These are phyloP conservation scores for Xylaria sp. DNA, from an alignment of 495 filamentous ascomycete species.

Conservation along the genomic window DNA sequence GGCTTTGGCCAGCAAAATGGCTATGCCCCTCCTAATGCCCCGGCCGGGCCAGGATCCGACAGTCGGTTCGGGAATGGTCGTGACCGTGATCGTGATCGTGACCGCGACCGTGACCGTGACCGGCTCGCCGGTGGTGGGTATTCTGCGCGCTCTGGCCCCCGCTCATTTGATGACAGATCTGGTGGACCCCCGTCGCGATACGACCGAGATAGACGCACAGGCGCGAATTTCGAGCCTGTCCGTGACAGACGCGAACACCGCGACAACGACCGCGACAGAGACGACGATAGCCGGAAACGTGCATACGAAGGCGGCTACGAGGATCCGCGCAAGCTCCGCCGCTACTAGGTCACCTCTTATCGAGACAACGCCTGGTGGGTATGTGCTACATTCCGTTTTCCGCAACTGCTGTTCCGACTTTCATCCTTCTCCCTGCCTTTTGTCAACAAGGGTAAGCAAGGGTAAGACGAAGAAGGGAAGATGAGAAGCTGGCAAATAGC, in stretches of 20 bases:
- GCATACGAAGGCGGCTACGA: conserved; percentile 74
- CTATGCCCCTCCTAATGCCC: conserved; percentile 75
- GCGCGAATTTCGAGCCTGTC: conserved; percentile 74
- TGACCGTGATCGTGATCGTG: conserved; percentile 58
- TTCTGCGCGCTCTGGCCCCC: conserved; percentile 63
- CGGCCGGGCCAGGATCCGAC: conserved; percentile 77
- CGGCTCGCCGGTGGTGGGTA: conserved; percentile 61
- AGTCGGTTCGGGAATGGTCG: conserved; percentile 55
- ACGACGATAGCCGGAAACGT: conserved; percentile 67
- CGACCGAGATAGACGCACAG: conserved; percentile 64
- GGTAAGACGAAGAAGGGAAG: conserved; percentile 40
- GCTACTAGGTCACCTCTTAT: conserved; percentile 63
- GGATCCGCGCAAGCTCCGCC: conserved; percentile 78
- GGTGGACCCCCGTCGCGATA: conserved; percentile 67
- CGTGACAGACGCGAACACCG: conserved; percentile 58
- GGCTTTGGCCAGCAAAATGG: conserved; percentile 59
- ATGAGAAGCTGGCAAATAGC: conserved; percentile 6
- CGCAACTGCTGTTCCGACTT: conserved; percentile 38
- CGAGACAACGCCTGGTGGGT: conserved; percentile 51
- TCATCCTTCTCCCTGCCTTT: conserved; percentile 59
- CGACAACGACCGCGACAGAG: conserved; percentile 49
- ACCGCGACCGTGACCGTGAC: conserved; percentile 61
- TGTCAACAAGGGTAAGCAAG: conserved; percentile 71
- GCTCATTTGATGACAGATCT: conserved; percentile 67
- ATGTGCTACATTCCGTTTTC: conserved; percentile 46